These are phyloP conservation scores for Aspergillus uvarum DNA, from an alignment of 2,329 filamentous ascomycete species.

Conservation along the genomic window DNA sequence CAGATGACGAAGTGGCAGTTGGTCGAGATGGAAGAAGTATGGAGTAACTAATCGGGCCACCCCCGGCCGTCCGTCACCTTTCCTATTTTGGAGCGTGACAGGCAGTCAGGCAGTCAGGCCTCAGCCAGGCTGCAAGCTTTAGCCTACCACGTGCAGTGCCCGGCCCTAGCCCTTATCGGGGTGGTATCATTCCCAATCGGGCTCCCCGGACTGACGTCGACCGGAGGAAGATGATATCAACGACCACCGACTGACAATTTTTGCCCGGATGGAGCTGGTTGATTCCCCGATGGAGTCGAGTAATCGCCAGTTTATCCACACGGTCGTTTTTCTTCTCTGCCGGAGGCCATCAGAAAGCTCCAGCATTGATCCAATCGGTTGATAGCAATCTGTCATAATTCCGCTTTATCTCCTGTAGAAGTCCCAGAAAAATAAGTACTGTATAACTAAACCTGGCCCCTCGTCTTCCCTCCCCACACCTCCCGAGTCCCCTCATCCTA, in stretches of 20 bases:
- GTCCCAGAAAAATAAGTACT: too few relatives aligned
- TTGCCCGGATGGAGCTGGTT: slow-evolving; percentile 4
- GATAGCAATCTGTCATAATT: not conserved
- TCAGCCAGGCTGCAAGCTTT: too few relatives aligned
- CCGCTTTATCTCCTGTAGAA: not conserved
- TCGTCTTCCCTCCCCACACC: not conserved
- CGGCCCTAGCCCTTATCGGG: slow-evolving; percentile 27
- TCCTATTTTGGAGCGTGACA: not conserved
- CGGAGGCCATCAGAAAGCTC: not conserved
- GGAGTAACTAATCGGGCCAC: slow-evolving; percentile 1
- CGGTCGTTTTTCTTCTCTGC: not conserved
- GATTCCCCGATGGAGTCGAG: not conserved
- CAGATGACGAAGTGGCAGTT: not conserved
- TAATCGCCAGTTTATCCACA: too few relatives aligned
- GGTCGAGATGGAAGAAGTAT: not conserved
- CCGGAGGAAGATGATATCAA: slow-evolving; percentile 20
- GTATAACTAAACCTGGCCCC: not conserved
- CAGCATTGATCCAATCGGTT: not conserved
- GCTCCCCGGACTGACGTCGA: slow-evolving; percentile 26
- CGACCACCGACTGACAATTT: not conserved
- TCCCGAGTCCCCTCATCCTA: not conserved
- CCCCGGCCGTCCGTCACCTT: not conserved
- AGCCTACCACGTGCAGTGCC: slow-evolving; percentile 17
- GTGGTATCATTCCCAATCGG: slow-evolving; percentile 17
- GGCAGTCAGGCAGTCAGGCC: not conserved